Conservation (phyloP, 495 filamentous ascomycete species). For the Aspergillus biplanus region DNA sequence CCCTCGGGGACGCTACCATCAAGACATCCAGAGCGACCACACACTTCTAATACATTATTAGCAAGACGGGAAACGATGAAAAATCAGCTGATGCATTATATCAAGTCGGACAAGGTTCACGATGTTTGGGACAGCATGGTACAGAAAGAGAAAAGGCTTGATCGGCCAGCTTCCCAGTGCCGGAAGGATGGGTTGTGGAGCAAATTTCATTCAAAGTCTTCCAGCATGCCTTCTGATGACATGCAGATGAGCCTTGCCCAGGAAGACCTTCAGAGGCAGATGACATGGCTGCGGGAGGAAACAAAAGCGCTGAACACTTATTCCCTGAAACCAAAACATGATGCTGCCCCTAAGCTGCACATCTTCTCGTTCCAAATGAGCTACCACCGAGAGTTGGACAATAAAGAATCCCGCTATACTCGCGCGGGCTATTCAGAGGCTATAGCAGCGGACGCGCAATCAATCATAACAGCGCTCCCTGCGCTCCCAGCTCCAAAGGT, state of each 20-base stretch:
- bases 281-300: conserved; percentile 40
- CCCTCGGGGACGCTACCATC: conserved; percentile 14
- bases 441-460: conserved; percentile 27
- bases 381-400: conserved; percentile 18
- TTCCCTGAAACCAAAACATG: conserved; percentile 37
- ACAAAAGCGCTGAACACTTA: conserved; percentile 40
- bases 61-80: conserved; percentile 36
- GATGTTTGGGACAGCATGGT: conserved; percentile 42
- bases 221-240: conserved; percentile 19
- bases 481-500: conserved; percentile 28
- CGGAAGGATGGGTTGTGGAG: conserved; percentile 40
- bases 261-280: conserved; percentile 30
- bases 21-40: conserved; percentile 18
- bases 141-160: conserved; percentile 22
- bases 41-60: conserved; percentile 15
- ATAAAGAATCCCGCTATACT: conserved; percentile 5
- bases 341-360: conserved; percentile 39
- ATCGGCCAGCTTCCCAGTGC: conserved; percentile 19
- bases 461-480: conserved; percentile 46
- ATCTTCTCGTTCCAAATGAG: conserved; percentile 37
- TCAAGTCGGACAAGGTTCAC: conserved; percentile 45
- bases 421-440: conserved; percentile 11
- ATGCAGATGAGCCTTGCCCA: conserved; percentile 19
- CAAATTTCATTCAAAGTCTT: conserved; percentile 38
- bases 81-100: conserved; percentile 43